phyloP scores from a whole-genome alignment of 176 grass and related monocot species.

The Zea mays region Zm-B73-REFERENCE-NAM-5.0 NC_050096.1:208913501-208914000 shows the following conservation, averaged over 20 bases:
- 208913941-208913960: neutral
- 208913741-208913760: neutral
- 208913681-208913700: neutral
- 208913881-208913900: neutral
- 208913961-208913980: constrained; percentile 16
- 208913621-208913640: neutral
- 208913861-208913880: neutral
- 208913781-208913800: neutral
- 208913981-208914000: neutral
- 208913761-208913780: neutral
- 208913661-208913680: neutral
- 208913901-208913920: neutral
- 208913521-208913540: too few relatives aligned
- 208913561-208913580: neutral
- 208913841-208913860: neutral
- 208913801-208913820: constrained; percentile 5
- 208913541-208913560: too few relatives aligned
- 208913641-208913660: neutral
- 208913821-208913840: neutral
- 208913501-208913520: too few relatives aligned
- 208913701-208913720: neutral
- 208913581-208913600: neutral
- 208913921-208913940: neutral
- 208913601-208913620: neutral
- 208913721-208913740: neutral